These are phyloP conservation scores for Cladorrhinum sp. DNA, from an alignment of 2,329 filamentous ascomycete species.

Conservation along the genomic window DNA sequence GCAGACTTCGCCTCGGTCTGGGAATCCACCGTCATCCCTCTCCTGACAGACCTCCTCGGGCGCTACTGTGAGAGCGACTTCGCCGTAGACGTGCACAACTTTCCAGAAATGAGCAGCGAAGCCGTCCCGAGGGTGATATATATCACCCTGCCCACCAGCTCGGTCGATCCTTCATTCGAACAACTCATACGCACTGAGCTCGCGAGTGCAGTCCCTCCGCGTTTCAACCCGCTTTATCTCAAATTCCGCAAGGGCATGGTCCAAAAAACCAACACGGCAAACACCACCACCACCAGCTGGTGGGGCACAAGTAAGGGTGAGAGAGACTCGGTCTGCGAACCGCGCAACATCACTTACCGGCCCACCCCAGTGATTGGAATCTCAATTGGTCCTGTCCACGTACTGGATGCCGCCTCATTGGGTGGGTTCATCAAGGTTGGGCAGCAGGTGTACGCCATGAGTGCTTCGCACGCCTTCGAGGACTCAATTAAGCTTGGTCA, in stretches of 20 bases:
- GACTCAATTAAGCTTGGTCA: not conserved
- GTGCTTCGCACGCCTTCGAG: constrained; percentile 16
- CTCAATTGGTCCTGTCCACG: constrained; percentile 15
- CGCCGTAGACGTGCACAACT: constrained; percentile 21
- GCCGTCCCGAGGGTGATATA: constrained; percentile 17
- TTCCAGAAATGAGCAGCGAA: constrained; percentile 14
- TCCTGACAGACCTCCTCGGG: constrained; percentile 13
- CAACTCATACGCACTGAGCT: constrained; percentile 8
- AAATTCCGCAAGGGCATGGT: constrained; percentile 13
- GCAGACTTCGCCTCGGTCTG: constrained; percentile 17
- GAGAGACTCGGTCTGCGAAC: constrained; percentile 10
- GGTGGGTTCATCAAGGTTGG: constrained; percentile 17
- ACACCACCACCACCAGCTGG: not conserved
- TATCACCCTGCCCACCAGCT: constrained; percentile 8
- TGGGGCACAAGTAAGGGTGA: constrained; percentile 5
- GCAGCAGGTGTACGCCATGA: constrained; percentile 14
- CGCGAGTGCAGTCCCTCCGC: not conserved
- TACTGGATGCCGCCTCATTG: constrained; percentile 13
- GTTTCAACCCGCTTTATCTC: constrained; percentile 11
- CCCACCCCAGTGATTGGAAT: constrained; percentile 14
- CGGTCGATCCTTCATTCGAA: not conserved
- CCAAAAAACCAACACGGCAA: not conserved
- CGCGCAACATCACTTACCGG: constrained; percentile 15
- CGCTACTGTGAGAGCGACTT: constrained; percentile 14
- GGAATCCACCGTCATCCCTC: constrained; percentile 11